Evolutionary conservation across 2,329 filamentous ascomycete genomes (phyloP).

Genomic region (Cladosporium sp.): DNA sequence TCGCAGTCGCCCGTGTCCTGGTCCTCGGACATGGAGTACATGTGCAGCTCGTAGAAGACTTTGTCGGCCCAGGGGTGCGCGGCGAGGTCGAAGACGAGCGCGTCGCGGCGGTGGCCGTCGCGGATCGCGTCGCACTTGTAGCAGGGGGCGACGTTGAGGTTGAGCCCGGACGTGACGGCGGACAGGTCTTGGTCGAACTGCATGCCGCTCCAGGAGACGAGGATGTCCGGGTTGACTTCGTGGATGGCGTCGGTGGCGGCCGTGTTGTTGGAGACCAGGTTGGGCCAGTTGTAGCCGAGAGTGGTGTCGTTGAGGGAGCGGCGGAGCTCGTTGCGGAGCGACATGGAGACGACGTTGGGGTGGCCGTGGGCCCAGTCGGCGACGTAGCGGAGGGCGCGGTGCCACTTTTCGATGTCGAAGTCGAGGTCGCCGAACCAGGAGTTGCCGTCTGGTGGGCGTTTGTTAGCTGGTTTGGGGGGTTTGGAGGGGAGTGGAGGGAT

Average conservation of each 20-base stretch:
- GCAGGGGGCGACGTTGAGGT: slow-evolving; percentile 33
- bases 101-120: slow-evolving; percentile 39
- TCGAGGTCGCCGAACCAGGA: slow-evolving; percentile 47
- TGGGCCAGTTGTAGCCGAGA: slow-evolving; percentile 21
- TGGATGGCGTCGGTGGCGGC: slow-evolving; percentile 22
- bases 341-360: slow-evolving; percentile 23
- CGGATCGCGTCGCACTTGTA: slow-evolving; percentile 37
- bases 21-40: slow-evolving; percentile 34
- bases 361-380: slow-evolving; percentile 21
- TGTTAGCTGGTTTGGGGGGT: background rate
- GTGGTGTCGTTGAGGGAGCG: slow-evolving; percentile 18
- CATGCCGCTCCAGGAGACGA: slow-evolving; percentile 22
- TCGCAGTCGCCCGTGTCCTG: slow-evolving; percentile 40
- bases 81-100: slow-evolving; percentile 42
- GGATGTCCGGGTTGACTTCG: slow-evolving; percentile 19
- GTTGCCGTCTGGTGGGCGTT: slow-evolving; percentile 44
- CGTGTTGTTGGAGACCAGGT: slow-evolving; percentile 21
- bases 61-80: slow-evolving; percentile 44
- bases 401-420: slow-evolving; percentile 20
- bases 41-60: slow-evolving; percentile 43
- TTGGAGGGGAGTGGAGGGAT: background rate
- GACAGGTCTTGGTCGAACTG: slow-evolving; percentile 23
- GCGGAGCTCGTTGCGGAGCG: slow-evolving; percentile 21
- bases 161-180: slow-evolving; percentile 28
- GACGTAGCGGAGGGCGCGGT: slow-evolving; percentile 19